These are phyloP conservation scores for Infundibulicybe gibba DNA, from an alignment of 768 basidiomycete genomes.

Conservation along the genomic window DNA sequence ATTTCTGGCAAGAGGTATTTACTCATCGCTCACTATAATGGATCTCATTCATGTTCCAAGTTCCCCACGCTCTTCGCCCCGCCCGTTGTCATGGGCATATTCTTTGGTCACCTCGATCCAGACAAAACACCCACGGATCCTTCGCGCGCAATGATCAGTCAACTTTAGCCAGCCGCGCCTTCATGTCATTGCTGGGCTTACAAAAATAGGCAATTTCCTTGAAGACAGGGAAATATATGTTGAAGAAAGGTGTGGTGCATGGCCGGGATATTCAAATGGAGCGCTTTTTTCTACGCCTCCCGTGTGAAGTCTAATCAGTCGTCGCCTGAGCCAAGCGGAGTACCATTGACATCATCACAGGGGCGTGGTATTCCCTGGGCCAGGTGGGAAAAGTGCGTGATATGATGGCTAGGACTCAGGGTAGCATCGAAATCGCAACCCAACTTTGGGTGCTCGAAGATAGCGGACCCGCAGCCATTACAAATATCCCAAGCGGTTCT, in stretches of 20 bases:
- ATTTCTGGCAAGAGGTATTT: constrained; percentile 20
- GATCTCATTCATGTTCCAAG: constrained; percentile 6
- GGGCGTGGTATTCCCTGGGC: constrained; percentile 21
- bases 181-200: constrained; percentile 27
- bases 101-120: constrained; percentile 23
- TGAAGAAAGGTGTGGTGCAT: constrained; percentile 18
- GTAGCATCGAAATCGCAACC: constrained; percentile 29
- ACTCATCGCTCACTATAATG: background rate
- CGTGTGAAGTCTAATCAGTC: constrained; percentile 15
- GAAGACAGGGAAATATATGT: constrained; percentile 14
- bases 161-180: constrained; percentile 21
- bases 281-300: constrained; percentile 24
- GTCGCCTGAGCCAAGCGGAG: constrained; percentile 10
- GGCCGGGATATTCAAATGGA: constrained; percentile 35
- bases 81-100: constrained; percentile 17
- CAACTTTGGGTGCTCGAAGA: constrained; percentile 30
- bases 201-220: constrained; percentile 21
- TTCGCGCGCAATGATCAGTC: constrained; percentile 8
- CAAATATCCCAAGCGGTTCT: constrained; percentile 21
- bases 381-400: constrained; percentile 21
- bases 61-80: background rate
- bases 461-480: constrained; percentile 9
- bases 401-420: constrained; percentile 24
- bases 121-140: constrained; percentile 12
- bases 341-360: constrained; percentile 24